Percentiles rank a stretch among this genome's conserved stretches.
phyloP scores from a whole-genome alignment of 768 basidiomycete genomes.

The Cystoderma amianthinum region DNA sequence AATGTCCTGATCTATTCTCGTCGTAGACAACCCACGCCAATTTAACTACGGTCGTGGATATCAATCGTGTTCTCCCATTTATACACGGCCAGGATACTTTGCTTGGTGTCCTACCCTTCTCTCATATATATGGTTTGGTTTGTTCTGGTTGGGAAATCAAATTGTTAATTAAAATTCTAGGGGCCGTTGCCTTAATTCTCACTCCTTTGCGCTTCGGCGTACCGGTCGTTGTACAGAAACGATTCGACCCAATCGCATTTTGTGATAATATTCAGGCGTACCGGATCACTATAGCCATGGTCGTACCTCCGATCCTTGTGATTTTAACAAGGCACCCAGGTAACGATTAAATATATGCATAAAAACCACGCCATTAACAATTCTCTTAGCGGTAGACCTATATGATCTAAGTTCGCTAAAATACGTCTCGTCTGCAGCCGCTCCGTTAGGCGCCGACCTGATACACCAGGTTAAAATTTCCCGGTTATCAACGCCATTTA shows the following conservation, averaged over 20 bases:
- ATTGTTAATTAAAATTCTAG: slow-evolving; percentile 11
- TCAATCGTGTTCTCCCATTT: slow-evolving; percentile 33
- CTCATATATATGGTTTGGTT: slow-evolving; percentile 36
- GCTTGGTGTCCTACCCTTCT: slow-evolving; percentile 60
- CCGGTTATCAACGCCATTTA: background rate
- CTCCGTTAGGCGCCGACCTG: background rate
- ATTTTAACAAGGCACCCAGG: slow-evolving; percentile 64
- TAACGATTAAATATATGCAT: slow-evolving; percentile 9
- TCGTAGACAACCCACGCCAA: slow-evolving; percentile 61
- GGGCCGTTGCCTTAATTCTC: slow-evolving; percentile 52
- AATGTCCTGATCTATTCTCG: too few species aligned
- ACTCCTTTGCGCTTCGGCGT: slow-evolving; percentile 45
- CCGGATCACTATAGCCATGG: slow-evolving; percentile 44
- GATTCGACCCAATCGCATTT: slow-evolving; percentile 67
- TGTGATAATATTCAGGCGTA: slow-evolving; percentile 61
- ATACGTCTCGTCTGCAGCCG: slow-evolving; percentile 1
- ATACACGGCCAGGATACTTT: slow-evolving; percentile 38
- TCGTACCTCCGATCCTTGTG: slow-evolving; percentile 82
- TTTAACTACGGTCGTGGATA: slow-evolving; percentile 50
- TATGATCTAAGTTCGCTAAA: slow-evolving; percentile 40
- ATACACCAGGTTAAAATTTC: background rate
- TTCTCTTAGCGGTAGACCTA: slow-evolving; percentile 44
- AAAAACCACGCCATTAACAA: background rate
- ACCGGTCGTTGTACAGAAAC: slow-evolving; percentile 50
- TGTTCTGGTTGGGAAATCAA: too few species aligned